These are phyloP conservation scores for Boletellus ananas DNA, from an alignment of 768 basidiomycete species.

Conservation along the genomic window DNA sequence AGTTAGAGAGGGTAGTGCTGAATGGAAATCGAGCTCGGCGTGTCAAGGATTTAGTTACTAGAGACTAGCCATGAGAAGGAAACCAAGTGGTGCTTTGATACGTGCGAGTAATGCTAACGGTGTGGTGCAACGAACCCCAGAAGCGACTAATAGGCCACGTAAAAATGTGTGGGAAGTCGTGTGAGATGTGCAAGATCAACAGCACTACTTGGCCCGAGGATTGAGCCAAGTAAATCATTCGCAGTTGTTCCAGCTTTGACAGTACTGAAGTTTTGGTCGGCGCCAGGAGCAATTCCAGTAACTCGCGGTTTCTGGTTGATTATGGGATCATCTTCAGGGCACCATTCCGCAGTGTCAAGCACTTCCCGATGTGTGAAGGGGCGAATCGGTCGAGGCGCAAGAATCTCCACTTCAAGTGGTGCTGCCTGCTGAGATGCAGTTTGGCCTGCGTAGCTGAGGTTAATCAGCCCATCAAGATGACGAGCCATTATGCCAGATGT, in stretches of 20 bases:
- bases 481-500: constrained; percentile 14
- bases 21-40: neutral
- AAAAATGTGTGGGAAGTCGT: constrained; percentile 20
- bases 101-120: constrained; percentile 15
- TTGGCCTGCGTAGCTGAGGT: constrained; percentile 3
- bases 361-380: constrained; percentile 7
- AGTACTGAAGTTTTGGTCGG: constrained; percentile 3
- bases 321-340: constrained; percentile 29
- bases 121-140: constrained; percentile 22
- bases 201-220: constrained; percentile 16
- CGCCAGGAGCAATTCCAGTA: constrained; percentile 30
- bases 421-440: neutral
- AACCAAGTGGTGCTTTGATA: constrained; percentile 21
- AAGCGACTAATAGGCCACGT: constrained; percentile 23
- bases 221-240: constrained; percentile 27
- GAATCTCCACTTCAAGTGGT: constrained; percentile 4
- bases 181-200: constrained; percentile 2
- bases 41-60: too few species aligned
- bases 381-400: constrained; percentile 15
- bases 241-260: constrained; percentile 16
- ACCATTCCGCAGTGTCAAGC: constrained; percentile 23
- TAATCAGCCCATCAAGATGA: constrained; percentile 20
- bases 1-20: neutral
- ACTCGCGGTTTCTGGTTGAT: constrained; percentile 26
- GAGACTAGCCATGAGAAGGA: constrained; percentile 16